Conservation (phyloP, 257 asterid genomes). For the Rehmannia glutinosa region DNA sequence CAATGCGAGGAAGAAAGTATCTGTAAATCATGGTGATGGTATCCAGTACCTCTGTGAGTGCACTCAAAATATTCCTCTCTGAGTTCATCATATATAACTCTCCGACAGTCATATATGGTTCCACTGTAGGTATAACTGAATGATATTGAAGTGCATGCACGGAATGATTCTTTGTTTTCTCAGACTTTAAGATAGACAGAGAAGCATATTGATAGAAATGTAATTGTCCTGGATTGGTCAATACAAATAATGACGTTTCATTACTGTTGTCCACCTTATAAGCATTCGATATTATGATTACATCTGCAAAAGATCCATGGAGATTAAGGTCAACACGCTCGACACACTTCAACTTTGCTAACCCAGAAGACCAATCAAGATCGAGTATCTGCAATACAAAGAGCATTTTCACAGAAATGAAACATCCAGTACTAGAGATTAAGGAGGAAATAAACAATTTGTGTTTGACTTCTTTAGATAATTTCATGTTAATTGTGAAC, state of each 20-base stretch:
- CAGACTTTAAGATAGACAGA: conserved; percentile 59
- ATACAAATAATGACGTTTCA: conserved; percentile 53
- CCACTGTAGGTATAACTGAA: conserved; percentile 68
- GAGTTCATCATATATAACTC: conserved; percentile 38
- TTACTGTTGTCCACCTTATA: conserved; percentile 38
- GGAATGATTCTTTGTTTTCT: conserved; percentile 51
- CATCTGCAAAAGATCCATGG: conserved; percentile 85
- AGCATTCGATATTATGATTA: conserved; percentile 46
- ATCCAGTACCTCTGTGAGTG: conserved; percentile 54
- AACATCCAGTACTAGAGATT: conserved; percentile 15
- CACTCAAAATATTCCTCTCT: conserved; percentile 32
- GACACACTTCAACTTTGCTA: conserved; percentile 68
- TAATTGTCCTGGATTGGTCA: conserved; percentile 90
- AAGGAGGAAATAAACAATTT: background rate
- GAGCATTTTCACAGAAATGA: conserved; percentile 16
- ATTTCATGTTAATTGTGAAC: background rate
- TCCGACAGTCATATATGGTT: conserved; percentile 78
- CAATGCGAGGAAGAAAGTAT: background rate
- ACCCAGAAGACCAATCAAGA: conserved; percentile 95
- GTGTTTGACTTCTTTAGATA: background rate
- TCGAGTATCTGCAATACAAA: conserved; percentile 69
- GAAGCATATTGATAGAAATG: conserved; percentile 61
- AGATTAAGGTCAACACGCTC: conserved; percentile 86
- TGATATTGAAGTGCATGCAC: conserved; percentile 47
- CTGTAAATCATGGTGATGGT: conserved; percentile 18